Evolutionary conservation across 2,329 filamentous ascomycete genomes (phyloP).

Genomic region (Truncatella angustata): DNA sequence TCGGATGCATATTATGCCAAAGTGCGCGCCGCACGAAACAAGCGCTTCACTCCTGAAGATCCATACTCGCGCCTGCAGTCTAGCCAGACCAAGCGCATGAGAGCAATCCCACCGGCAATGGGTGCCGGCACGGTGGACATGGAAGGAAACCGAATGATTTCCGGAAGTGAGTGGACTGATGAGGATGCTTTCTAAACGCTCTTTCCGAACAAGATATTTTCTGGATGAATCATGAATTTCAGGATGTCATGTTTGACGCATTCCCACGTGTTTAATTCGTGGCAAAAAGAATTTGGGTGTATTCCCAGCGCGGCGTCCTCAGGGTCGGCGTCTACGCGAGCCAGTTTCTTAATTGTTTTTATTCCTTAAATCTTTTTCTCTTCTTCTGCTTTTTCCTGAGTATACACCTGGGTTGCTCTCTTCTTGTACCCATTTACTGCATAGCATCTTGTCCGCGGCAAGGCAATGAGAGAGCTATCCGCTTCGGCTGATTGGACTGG

Average conservation of each 20-base stretch:
- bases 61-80: constrained; percentile 36
- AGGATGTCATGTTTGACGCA: constrained; percentile 17
- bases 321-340: neutral
- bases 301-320: constrained; percentile 9
- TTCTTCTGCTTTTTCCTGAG: neutral
- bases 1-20: constrained; percentile 80
- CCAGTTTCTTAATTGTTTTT: neutral
- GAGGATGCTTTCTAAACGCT: constrained; percentile 55
- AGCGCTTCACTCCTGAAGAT: constrained; percentile 57
- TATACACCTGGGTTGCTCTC: constrained; percentile 2
- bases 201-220: constrained; percentile 9
- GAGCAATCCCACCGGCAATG: constrained; percentile 50
- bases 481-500: neutral
- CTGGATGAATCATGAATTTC: constrained; percentile 23
- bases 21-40: constrained; percentile 65
- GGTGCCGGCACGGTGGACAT: constrained; percentile 48
- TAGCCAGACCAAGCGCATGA: constrained; percentile 51
- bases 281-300: constrained; percentile 8
- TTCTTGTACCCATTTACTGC: constrained; percentile 12
- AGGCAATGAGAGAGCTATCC: constrained; percentile 5
- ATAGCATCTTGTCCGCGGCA: constrained; percentile 11
- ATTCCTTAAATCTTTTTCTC: neutral
- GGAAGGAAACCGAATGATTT: constrained; percentile 63
- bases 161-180: constrained; percentile 66
- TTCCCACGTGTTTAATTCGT: constrained; percentile 24